Conservation (phyloP, 768 basidiomycete genomes). For the Hypsizygus marmoreus region DNA sequence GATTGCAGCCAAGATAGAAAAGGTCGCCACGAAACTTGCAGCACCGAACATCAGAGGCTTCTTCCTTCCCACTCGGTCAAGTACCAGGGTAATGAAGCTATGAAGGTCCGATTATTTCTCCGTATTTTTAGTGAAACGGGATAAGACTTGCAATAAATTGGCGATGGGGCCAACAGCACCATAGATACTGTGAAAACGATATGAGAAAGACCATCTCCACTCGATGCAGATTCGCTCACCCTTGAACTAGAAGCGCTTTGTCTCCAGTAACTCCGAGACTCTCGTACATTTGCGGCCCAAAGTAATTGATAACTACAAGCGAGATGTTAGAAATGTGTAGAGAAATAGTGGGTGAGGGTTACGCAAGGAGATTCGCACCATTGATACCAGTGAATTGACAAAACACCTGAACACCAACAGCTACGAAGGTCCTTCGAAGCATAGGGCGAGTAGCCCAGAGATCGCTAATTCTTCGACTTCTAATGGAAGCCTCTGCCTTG, state of each 20-base stretch:
- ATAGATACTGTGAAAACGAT: slow-evolving; percentile 38
- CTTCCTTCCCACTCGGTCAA: slow-evolving; percentile 64
- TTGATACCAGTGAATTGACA: slow-evolving; percentile 71
- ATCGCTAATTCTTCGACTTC: slow-evolving; percentile 44
- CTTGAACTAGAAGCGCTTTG: slow-evolving; percentile 57
- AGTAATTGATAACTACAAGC: slow-evolving; percentile 57
- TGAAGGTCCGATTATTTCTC: slow-evolving; percentile 4
- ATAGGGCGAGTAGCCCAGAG: slow-evolving; percentile 58
- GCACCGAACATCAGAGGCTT: slow-evolving; percentile 63
- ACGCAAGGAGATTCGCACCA: slow-evolving; percentile 36
- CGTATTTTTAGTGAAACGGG: not conserved
- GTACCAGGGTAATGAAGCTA: slow-evolving; percentile 60
- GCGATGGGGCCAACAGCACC: slow-evolving; percentile 58
- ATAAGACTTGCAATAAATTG: slow-evolving; percentile 46
- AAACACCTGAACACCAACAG: slow-evolving; percentile 60
- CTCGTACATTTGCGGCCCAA: slow-evolving; percentile 60
- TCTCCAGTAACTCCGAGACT: slow-evolving; percentile 50
- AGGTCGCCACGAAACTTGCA: slow-evolving; percentile 50
- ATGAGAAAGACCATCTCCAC: not conserved
- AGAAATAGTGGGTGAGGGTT: not conserved
- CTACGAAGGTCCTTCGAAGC: slow-evolving; percentile 55
- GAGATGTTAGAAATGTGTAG: not conserved
- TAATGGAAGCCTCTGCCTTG: slow-evolving; percentile 45
- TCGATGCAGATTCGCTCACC: slow-evolving; percentile 29
- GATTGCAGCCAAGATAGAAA: slow-evolving; percentile 56